Conservation (phyloP, 2,329 filamentous ascomycete genomes). For the Didymellaceae sp. region DNA sequence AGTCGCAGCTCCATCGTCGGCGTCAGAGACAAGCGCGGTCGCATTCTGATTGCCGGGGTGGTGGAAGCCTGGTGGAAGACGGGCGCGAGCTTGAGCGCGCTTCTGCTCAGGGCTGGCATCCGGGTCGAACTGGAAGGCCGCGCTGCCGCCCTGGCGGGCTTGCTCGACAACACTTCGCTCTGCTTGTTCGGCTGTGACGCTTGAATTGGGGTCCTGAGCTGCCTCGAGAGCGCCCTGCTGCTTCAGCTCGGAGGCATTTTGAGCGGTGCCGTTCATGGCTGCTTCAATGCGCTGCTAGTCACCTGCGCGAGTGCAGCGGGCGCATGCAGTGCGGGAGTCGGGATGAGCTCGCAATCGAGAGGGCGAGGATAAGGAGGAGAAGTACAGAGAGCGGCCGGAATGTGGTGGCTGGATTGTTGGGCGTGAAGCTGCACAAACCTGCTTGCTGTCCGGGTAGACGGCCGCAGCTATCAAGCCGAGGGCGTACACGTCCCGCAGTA, state of each 20-base stretch:
- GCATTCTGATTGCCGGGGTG: slow-evolving; percentile 67
- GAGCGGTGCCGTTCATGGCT: slow-evolving; percentile 22
- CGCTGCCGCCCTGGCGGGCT: slow-evolving; percentile 77
- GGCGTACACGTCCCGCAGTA: slow-evolving; percentile 13
- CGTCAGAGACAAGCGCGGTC: slow-evolving; percentile 77
- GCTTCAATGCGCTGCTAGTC: slow-evolving; percentile 5
- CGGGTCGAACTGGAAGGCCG: slow-evolving; percentile 86
- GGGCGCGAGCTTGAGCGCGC: slow-evolving; percentile 74
- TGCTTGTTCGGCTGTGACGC: slow-evolving; percentile 72
- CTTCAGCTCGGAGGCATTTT: slow-evolving; percentile 71
- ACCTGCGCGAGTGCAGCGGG: slow-evolving; percentile 17
- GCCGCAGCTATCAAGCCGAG: slow-evolving; percentile 5
- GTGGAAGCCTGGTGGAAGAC: slow-evolving; percentile 69
- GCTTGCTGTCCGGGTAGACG: slow-evolving; percentile 18
- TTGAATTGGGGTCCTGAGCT: slow-evolving; percentile 72
- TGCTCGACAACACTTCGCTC: slow-evolving; percentile 77
- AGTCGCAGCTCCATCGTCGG: slow-evolving; percentile 46
- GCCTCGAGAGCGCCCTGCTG: slow-evolving; percentile 80
- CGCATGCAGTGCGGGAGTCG: slow-evolving; percentile 7
- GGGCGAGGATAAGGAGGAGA: background rate
- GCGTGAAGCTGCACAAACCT: slow-evolving; percentile 26
- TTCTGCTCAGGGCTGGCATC: slow-evolving; percentile 85
- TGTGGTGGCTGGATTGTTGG: background rate
- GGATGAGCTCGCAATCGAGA: slow-evolving; percentile 1
- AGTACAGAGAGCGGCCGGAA: background rate